Evolutionary conservation across 1,139 yeast species (phyloP), one percentile per base, ranked within the genome.

Genomic region (Geotrichum siamense): DNA sequence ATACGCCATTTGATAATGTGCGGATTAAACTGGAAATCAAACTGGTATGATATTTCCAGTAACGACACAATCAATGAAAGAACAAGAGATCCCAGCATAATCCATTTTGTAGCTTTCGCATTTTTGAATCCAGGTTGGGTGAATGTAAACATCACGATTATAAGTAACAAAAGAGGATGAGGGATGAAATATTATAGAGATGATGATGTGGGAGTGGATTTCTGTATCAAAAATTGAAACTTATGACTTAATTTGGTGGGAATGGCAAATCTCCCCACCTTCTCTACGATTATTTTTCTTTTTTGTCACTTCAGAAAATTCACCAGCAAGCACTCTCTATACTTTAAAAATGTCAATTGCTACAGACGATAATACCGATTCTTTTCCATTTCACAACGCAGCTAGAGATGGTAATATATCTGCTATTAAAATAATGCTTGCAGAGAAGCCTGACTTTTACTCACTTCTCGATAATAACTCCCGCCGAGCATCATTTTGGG

Each of bases 401-500:
- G 78, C 79, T 2, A 67, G 75, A 47, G 78, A 76, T 8, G 76
- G 75, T 40, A 73, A 80, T 48, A 56, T 65, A 2, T 63, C 72
- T 17, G 62, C 71, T 1, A 82, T 76, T 23, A 69, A 69, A 47
- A 68, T 69, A 3, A 56, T 80, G 5, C 58, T 82, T 6, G 59
- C 66, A 3, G 69, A 70, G 30, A 62, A 72, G 39, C 81, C 86
- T 5, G 63, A 67, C 22, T 53, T 67, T 10, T 72, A 74, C 2
- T 53, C 71, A 3, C 43, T 56, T 15, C 67, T 64, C 50, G 96
- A 89, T 58, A 74, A 70, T 5, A 96, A 87, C 58, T 82, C 79
- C 2, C 72, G 97, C 51, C 79, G 84, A 2, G 83, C 96, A 3
- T 65, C 89, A 41, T 94, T 85, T 59, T 89, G 96, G 96, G 96